Conservation (phyloP, 2,329 filamentous ascomycete genomes). For the Bipolaris cookei region DNA sequence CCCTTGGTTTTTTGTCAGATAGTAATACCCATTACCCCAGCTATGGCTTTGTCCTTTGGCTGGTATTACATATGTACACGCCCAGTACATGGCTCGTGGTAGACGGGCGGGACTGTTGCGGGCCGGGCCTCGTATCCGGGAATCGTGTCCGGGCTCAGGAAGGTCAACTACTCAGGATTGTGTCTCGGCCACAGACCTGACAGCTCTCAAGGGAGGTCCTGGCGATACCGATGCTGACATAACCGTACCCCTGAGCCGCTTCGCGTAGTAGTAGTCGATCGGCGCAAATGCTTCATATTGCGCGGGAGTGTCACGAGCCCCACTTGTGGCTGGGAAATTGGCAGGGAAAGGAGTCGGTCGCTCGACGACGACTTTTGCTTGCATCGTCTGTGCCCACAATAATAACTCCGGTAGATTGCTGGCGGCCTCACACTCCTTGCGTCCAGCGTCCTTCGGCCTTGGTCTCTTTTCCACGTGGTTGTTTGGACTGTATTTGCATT, state of each 20-base stretch:
- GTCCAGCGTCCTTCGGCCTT: background rate
- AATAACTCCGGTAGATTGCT: background rate
- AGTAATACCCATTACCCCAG: background rate
- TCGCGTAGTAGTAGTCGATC: constrained; percentile 2
- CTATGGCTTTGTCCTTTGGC: background rate
- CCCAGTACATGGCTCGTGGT: background rate
- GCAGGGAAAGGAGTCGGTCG: constrained; percentile 12
- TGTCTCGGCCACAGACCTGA: background rate
- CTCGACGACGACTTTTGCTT: constrained; percentile 1
- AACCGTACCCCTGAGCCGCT: constrained; percentile 1
- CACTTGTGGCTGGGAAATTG: constrained; percentile 7
- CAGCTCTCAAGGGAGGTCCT: background rate
- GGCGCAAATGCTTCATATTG: background rate
- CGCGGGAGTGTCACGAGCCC: constrained; percentile 1
- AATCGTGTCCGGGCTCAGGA: no score
- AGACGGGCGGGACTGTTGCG: background rate
- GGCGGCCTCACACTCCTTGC: background rate
- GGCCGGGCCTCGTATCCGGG: background rate
- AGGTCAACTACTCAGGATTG: no score
- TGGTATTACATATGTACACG: background rate
- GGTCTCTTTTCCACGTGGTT: background rate
- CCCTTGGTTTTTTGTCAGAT: background rate
- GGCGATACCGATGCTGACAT: constrained; percentile 7
- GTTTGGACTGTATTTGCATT: background rate
- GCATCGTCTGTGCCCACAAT: background rate